These are phyloP conservation scores for Termitomyces sp. DNA, from an alignment of 768 basidiomycete species.

Conservation along the genomic window DNA sequence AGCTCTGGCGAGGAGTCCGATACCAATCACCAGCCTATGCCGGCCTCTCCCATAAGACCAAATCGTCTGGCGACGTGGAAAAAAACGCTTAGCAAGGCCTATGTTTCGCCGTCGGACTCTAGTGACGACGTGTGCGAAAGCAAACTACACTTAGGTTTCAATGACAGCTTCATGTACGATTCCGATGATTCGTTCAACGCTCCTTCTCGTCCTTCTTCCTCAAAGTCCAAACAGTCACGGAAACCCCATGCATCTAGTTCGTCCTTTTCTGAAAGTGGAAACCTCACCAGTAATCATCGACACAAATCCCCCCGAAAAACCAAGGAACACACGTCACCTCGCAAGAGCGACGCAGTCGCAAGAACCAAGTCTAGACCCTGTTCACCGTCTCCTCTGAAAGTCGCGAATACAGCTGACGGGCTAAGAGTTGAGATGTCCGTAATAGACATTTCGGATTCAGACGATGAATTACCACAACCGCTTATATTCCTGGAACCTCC, in stretches of 20 bases:
- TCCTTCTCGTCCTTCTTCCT: background rate
- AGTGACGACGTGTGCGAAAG: constrained; percentile 5
- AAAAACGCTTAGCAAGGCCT: background rate
- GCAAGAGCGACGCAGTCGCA: background rate
- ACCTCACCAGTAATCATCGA: background rate
- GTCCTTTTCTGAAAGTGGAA: constrained; percentile 17
- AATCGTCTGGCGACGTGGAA: constrained; percentile 4
- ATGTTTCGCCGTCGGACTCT: constrained; percentile 7
- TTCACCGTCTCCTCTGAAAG: constrained; percentile 8
- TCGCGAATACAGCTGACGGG: background rate
- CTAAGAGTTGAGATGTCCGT: constrained; percentile 8
- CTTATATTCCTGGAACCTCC: constrained; percentile 2
- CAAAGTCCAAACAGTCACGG: background rate
- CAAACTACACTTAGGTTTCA: background rate
- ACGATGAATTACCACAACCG: constrained; percentile 10
- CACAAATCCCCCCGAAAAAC: constrained; percentile 18
- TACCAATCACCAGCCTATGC: background rate
- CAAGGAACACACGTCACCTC: constrained; percentile 12
- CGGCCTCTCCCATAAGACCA: constrained; percentile 8
- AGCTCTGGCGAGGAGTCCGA: constrained; percentile 4
- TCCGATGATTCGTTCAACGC: constrained; percentile 8
- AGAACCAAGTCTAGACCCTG: background rate
- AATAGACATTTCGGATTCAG: constrained; percentile 36
- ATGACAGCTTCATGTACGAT: constrained; percentile 10
- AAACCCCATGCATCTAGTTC: constrained; percentile 1